These are phyloP conservation scores for Mallotus japonicus DNA, from an alignment of 441 rosid genomes.

Conservation along the genomic window DNA sequence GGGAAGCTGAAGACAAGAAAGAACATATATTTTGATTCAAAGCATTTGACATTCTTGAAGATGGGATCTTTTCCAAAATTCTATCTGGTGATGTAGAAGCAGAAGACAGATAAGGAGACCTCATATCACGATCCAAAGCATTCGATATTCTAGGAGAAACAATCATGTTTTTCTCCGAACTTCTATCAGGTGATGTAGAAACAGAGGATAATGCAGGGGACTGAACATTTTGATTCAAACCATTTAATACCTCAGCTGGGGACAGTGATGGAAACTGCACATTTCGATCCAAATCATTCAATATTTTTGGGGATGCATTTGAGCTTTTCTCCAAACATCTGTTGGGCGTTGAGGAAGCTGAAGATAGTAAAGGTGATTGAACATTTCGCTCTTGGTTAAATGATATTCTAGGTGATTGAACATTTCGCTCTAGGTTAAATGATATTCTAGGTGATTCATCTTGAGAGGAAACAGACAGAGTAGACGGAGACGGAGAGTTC, in stretches of 20 bases:
- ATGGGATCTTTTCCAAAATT: conserved; percentile 37
- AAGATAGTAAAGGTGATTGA: conserved; percentile 33
- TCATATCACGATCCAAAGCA: conserved; percentile 32
- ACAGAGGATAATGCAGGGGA: conserved; percentile 24
- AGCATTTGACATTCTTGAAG: conserved; percentile 38
- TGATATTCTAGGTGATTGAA: conserved; percentile 32
- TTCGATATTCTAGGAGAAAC: conserved; percentile 33
- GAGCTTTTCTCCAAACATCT: conserved; percentile 20
- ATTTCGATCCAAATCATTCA: conserved; percentile 21
- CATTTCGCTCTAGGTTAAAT: conserved; percentile 28
- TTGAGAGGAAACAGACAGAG: conserved; percentile 19
- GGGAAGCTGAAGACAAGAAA: conserved; percentile 15
- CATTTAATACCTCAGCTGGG: conserved; percentile 27
- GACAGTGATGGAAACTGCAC: conserved; percentile 35
- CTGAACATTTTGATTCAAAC: conserved; percentile 14
- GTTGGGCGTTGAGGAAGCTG: conserved; percentile 46
- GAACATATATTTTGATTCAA: conserved; percentile 27
- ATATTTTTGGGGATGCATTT: conserved; percentile 19
- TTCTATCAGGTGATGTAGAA: conserved; percentile 32
- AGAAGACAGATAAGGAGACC: conserved; percentile 41
- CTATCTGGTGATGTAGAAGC: conserved; percentile 50
- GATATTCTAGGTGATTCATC: conserved; percentile 34
- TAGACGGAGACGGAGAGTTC: conserved; percentile 24
- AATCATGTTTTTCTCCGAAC: conserved; percentile 21
- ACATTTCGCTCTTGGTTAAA: conserved; percentile 29